phyloP scores from a whole-genome alignment of 805 yeast species.

The Barnettozyma siamensis region DNA sequence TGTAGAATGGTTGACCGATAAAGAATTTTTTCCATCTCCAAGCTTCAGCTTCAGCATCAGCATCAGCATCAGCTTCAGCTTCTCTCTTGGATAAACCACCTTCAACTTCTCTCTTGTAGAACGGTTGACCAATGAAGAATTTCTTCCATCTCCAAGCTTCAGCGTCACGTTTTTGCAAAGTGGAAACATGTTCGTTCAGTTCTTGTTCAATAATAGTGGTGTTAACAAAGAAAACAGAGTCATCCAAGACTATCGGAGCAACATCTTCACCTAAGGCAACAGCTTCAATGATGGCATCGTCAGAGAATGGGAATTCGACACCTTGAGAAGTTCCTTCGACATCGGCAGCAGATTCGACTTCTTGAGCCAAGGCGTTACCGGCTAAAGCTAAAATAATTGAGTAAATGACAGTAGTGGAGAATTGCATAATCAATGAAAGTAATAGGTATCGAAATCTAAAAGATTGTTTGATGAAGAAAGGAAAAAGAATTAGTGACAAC shows the following conservation, averaged over 20 bases:
- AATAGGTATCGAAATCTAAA: background rate
- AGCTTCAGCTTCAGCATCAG: constrained; percentile 16
- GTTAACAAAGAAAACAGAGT: constrained; percentile 23
- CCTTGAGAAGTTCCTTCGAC: constrained; percentile 16
- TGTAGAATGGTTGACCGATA: constrained; percentile 13
- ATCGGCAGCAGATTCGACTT: constrained; percentile 12
- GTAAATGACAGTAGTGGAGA: background rate
- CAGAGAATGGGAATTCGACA: constrained; percentile 24
- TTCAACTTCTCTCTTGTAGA: constrained; percentile 4
- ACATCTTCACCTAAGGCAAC: constrained; percentile 14
- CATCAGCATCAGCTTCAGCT: constrained; percentile 10
- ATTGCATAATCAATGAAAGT: background rate
- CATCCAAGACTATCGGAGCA: constrained; percentile 19
- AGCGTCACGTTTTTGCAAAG: constrained; percentile 16
- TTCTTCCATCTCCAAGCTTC: constrained; percentile 21
- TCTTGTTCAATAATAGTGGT: constrained; percentile 21
- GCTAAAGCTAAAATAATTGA: background rate
- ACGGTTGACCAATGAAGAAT: constrained; percentile 14
- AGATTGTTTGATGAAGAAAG: background rate
- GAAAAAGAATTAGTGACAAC: background rate
- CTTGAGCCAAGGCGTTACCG: constrained; percentile 13
- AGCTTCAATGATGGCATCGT: constrained; percentile 24
- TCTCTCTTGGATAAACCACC: constrained; percentile 10
- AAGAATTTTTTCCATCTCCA: constrained; percentile 18
- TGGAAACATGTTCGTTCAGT: constrained; percentile 8